Evolutionary conservation across 495 filamentous ascomycete genomes (phyloP), one percentile per base, ranked within the genome.

Genomic region (Stereocaulon alpinum): DNA sequence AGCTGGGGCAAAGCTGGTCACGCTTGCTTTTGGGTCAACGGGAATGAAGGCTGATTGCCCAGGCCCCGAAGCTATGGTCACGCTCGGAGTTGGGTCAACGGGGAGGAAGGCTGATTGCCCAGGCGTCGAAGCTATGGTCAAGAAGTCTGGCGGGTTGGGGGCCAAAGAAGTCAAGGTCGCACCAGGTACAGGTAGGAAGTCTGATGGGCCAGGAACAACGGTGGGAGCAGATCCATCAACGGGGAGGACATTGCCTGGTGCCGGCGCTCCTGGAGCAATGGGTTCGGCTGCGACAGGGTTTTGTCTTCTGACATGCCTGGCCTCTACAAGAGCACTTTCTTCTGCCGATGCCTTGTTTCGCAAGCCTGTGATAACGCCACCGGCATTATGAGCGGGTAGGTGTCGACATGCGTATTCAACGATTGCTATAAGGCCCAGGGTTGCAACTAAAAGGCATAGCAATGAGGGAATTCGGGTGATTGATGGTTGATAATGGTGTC

Each of bases 391-490:
- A 44, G 50, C 17, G 17, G 59, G 59, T 12, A 59, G 41, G 10
- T 47, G 52, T n/a, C 59, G 59, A 40, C 55, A 57, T 20, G 59
- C 59, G 20, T 59, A 17, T 40, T 61, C 59, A 11, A 45, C 55
- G 30, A 61, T 20, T 14, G 37, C 59, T 32, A 61, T 61, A 12
- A 61, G 48, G 29, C 27, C 30, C 37, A 61, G 27, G 30, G 34
- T 56, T 17, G 43, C 40, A 17, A 48, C 11, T n/a, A 61, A 29
- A 18, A 61, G 52, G 32, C 27, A 61, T n/a, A 56, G 30, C 45
- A 61, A 40, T n/a, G 59, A 61, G n/a, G 59, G 59, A 20, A 55
- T 27, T 48, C 50, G 59, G 17, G 59, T 56, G 27, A 61, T 61
- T 5, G 37, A 40, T 57, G 59, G 59, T 34, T 61, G 59, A 56